These are phyloP conservation scores for Myrmaecium sp. DNA, from an alignment of 2,329 filamentous ascomycete species.

Conservation along the genomic window DNA sequence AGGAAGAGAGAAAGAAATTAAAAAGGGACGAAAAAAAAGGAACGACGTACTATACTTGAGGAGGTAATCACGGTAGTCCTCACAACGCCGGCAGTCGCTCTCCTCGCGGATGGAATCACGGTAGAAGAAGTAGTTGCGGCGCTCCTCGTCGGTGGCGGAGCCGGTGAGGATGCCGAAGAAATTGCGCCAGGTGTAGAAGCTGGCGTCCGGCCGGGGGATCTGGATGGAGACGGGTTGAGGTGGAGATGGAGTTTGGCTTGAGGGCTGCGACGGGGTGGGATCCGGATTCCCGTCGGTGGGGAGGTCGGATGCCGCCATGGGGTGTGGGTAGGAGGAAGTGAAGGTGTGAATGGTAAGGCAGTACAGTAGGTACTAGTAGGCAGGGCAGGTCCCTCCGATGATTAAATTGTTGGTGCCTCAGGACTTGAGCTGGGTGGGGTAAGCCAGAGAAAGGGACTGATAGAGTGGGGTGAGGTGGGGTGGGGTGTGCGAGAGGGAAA, in stretches of 20 bases:
- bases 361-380: no score
- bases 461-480: conserved; percentile 1
- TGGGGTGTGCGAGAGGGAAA: conserved; percentile 3
- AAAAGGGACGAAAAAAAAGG: no score
- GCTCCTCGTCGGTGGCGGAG: conserved; percentile 49
- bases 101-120: conserved; percentile 61
- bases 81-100: conserved; percentile 64
- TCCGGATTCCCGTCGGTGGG: conserved; percentile 13
- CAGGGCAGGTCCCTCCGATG: no score
- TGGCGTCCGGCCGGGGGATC: conserved; percentile 13
- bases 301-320: conserved; percentile 14
- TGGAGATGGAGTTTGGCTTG: conserved; percentile 5
- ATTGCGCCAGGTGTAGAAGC: conserved; percentile 53
- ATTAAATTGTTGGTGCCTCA: no score
- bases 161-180: conserved; percentile 72
- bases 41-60: conserved; percentile 48
- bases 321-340: not conserved
- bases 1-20: no score
- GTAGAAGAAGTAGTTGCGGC: conserved; percentile 60
- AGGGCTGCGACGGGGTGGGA: conserved; percentile 8
- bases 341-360: not conserved
- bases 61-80: conserved; percentile 67
- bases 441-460: no score
- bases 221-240: not conserved
- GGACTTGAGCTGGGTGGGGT: no score